phyloP scores from a whole-genome alignment of 805 yeast genomes.

The Teunomyces kruisii region DNA sequence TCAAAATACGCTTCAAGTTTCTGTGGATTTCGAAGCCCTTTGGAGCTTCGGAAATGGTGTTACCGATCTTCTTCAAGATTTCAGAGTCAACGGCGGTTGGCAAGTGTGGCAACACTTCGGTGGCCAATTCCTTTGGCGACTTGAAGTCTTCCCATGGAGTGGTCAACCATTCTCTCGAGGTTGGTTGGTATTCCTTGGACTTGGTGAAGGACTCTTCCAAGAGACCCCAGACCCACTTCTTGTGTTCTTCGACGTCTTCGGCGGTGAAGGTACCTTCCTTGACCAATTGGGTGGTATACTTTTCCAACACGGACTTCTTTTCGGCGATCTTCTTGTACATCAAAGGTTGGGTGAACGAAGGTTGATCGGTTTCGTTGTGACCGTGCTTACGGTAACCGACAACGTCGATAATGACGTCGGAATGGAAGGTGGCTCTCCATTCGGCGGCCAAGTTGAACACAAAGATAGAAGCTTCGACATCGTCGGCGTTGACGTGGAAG shows the following conservation, averaged over 20 bases:
- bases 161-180: slow-evolving; percentile 95
- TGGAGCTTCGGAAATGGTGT: slow-evolving; percentile 79
- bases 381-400: slow-evolving; percentile 99
- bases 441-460: slow-evolving; percentile 96
- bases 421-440: slow-evolving; percentile 95
- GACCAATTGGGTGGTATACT: slow-evolving; percentile 76
- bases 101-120: slow-evolving; percentile 91
- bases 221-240: slow-evolving; percentile 95
- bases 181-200: slow-evolving; percentile 87
- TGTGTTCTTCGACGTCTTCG: slow-evolving; percentile 92
- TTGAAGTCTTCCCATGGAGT: slow-evolving; percentile 99
- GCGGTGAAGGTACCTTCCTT: slow-evolving; percentile 86
- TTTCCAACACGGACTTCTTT: slow-evolving; percentile 85
- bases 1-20: slow-evolving; percentile 92
- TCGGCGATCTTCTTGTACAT: slow-evolving; percentile 92
- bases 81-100: slow-evolving; percentile 86
- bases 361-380: slow-evolving; percentile 99
- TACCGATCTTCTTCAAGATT: slow-evolving; percentile 75
- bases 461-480: slow-evolving; percentile 88
- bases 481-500: slow-evolving; percentile 99
- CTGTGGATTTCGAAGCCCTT: slow-evolving; percentile 85
- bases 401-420: slow-evolving; percentile 93
- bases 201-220: slow-evolving; percentile 88
- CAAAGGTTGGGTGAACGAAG: slow-evolving; percentile 96
- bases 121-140: slow-evolving; percentile 94